Conservation (phyloP, 768 basidiomycete genomes). For the Lactifluus pinguis region DNA sequence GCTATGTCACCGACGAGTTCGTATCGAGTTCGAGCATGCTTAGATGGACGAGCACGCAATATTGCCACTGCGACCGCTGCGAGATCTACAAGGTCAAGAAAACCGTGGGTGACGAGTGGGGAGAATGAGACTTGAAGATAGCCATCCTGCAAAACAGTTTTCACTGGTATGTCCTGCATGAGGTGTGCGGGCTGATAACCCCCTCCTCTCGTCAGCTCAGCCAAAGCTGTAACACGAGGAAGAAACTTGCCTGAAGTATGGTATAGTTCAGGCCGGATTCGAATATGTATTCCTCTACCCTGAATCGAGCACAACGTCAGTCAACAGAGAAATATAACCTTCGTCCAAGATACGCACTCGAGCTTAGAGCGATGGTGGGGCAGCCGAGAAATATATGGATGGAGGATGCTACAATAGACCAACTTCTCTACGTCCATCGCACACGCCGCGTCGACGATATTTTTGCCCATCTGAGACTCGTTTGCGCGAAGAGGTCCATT, state of each 20-base stretch:
- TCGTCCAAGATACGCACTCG: slow-evolving; percentile 6
- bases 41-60: slow-evolving; percentile 22
- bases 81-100: slow-evolving; percentile 28
- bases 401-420: slow-evolving; percentile 17
- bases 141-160: slow-evolving; percentile 7
- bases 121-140: slow-evolving; percentile 22
- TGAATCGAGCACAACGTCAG: slow-evolving; percentile 3
- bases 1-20: slow-evolving; percentile 28
- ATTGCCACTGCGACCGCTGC: slow-evolving; percentile 24
- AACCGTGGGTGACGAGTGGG: slow-evolving; percentile 26
- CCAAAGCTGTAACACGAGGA: too few relatives aligned
- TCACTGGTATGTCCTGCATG: slow-evolving; percentile 28
- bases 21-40: slow-evolving; percentile 29
- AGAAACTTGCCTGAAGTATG: slow-evolving; percentile 25
- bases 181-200: slow-evolving; percentile 25
- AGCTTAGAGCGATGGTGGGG: slow-evolving; percentile 16
- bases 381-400: slow-evolving; percentile 16
- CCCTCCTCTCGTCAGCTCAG: background rate
- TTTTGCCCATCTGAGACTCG: slow-evolving; percentile 17
- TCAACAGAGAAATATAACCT: background rate
- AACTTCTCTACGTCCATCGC: slow-evolving; percentile 17
- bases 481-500: slow-evolving; percentile 12
- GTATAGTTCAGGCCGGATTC: slow-evolving; percentile 31
- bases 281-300: slow-evolving; percentile 31
- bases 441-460: slow-evolving; percentile 16